Evolutionary conservation across 257 asterid species (phyloP).

Genomic region (Solanum chilense): DNA sequence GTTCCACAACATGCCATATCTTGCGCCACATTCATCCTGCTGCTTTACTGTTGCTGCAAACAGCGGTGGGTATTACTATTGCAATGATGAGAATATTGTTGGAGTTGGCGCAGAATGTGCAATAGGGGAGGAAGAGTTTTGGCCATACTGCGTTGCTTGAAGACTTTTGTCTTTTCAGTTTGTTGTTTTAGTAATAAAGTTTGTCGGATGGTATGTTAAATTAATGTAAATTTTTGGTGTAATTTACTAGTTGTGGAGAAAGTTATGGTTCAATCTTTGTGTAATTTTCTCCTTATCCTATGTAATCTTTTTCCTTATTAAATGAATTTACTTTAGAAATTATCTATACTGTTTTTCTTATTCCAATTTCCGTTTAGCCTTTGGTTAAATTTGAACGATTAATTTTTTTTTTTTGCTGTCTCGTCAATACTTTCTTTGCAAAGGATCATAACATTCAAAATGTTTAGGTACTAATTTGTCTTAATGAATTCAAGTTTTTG

Average conservation of each 20-base stretch:
- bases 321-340: background rate
- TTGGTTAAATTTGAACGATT: background rate
- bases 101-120: slow-evolving; percentile 33
- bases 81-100: slow-evolving; percentile 40
- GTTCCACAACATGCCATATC: slow-evolving; percentile 87
- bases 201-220: background rate
- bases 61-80: slow-evolving; percentile 32
- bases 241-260: background rate
- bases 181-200: background rate
- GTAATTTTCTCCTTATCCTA: background rate
- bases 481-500: background rate
- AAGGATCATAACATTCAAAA: no score
- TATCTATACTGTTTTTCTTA: background rate
- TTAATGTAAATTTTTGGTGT: background rate
- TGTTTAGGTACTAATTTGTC: no score
- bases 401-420: background rate
- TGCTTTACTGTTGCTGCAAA: slow-evolving; percentile 34
- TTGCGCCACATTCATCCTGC: slow-evolving; percentile 36
- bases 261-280: background rate
- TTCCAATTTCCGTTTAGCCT: background rate
- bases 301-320: background rate
- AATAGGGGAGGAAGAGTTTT: slow-evolving; percentile 69
- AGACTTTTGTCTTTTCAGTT: background rate
- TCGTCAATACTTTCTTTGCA: background rate
- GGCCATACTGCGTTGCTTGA: slow-evolving; percentile 79